Percentiles rank a stretch among this genome's conserved stretches.
Conservation (phyloP, 179 eudicot genomes). For the Heliamphora pulchella region DNA sequence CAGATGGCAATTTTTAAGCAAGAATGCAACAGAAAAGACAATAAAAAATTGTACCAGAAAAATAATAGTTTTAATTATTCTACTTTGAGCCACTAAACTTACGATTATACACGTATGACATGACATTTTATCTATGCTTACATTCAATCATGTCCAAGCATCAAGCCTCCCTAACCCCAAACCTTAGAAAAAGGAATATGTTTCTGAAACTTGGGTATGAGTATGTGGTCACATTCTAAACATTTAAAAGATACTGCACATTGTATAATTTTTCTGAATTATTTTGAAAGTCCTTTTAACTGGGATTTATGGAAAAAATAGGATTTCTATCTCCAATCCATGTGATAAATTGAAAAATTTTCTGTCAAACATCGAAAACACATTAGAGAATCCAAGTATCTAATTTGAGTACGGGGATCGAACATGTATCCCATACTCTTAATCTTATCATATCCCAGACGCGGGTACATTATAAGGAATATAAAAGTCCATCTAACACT, state of each 20-base stretch:
- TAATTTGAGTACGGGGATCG: not conserved
- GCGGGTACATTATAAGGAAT: not conserved
- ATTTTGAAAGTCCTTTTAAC: not conserved
- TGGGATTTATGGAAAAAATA: not conserved
- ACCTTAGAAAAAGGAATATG: not conserved
- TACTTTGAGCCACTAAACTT: not conserved
- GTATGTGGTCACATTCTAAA: not conserved
- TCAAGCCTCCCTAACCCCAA: not conserved
- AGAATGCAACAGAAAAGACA: not conserved
- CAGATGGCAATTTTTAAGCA: not conserved
- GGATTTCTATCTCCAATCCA: not conserved
- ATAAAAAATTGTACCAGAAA: not conserved
- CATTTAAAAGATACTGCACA: not conserved
- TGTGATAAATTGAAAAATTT: not conserved
- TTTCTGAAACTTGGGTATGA: not conserved
- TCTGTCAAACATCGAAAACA: not conserved
- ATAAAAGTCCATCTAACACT: not conserved
- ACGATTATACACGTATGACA: not conserved
- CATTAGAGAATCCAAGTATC: not conserved
- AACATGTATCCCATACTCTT: not conserved
- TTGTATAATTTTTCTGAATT: not conserved
- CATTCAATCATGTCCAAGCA: not conserved
- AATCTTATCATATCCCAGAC: too few relatives aligned
- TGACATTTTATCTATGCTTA: not conserved
- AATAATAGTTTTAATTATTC: not conserved